A percentile compares a stretch with the other conserved stretches of the same genome.
Conservation (phyloP, 2,329 filamentous ascomycete genomes). For the Apiospora arundinis region DNA sequence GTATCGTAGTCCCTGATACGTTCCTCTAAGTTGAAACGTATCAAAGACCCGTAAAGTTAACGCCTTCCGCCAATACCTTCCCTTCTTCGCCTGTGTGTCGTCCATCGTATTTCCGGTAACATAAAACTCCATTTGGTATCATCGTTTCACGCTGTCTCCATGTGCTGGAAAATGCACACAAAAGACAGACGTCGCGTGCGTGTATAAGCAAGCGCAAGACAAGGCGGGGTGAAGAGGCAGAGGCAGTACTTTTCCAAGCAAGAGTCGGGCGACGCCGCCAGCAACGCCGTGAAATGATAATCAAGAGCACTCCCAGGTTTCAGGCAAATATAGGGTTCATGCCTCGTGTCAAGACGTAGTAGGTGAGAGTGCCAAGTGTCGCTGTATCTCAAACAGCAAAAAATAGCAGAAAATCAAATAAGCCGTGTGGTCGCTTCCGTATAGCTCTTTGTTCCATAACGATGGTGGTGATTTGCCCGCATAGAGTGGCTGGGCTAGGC, state of each 20-base stretch:
- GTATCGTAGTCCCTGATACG: not conserved
- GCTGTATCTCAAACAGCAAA: not conserved
- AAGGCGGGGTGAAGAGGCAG: not conserved
- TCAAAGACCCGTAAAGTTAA: not conserved
- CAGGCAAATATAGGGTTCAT: not conserved
- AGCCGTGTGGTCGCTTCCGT: conserved; percentile 15
- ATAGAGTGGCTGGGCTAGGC: not conserved
- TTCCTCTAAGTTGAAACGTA: conserved; percentile 12
- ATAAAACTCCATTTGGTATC: conserved; percentile 6
- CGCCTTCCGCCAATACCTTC: conserved; percentile 5
- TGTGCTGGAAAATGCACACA: not conserved
- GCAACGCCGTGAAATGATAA: conserved; percentile 6
- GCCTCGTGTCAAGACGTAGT: not conserved
- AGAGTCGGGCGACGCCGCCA: conserved; percentile 3
- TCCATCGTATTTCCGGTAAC: not conserved
- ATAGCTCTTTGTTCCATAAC: not conserved
- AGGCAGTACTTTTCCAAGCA: not conserved
- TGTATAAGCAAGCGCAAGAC: not conserved
- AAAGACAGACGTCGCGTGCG: not conserved
- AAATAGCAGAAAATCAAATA: conserved; percentile 14
- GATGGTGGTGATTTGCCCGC: not conserved
- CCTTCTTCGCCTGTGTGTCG: not conserved
- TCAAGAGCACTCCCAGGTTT: not conserved
- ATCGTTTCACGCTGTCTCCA: not conserved
- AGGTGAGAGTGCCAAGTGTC: not conserved